phyloP scores from a whole-genome alignment of 2,329 filamentous ascomycete species.

The Fusarium algeriense region DNA sequence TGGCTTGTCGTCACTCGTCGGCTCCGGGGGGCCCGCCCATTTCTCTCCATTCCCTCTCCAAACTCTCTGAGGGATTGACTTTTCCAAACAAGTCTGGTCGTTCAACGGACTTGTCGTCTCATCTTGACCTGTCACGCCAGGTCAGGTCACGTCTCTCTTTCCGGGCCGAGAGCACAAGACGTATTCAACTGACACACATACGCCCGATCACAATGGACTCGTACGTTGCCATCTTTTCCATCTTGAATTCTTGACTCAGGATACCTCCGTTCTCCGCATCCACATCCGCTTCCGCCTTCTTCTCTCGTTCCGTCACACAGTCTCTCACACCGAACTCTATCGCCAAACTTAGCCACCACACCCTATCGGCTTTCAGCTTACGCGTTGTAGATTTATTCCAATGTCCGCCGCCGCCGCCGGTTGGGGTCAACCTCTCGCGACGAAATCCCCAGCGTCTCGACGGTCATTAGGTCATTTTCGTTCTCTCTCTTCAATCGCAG shows the following conservation, averaged over 20 bases:
- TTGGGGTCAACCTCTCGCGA: conserved; percentile 61
- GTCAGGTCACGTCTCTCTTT: conserved; percentile 46
- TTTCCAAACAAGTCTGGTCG: conserved; percentile 13
- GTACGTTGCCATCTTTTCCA: conserved; percentile 43
- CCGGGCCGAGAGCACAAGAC: conserved; percentile 44
- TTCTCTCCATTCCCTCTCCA: conserved; percentile 33
- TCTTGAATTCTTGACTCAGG: conserved; percentile 35
- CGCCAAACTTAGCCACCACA: conserved; percentile 18
- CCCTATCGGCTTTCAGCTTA: conserved; percentile 25
- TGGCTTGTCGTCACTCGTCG: conserved; percentile 32
- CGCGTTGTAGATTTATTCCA: conserved; percentile 60
- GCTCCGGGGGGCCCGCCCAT: conserved; percentile 34
- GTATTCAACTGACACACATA: conserved; percentile 42
- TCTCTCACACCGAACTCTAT: conserved; percentile 26
- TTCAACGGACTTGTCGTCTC: conserved; percentile 23
- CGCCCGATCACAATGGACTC: conserved; percentile 48
- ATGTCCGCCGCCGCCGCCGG: conserved; percentile 60
- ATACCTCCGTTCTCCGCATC: conserved; percentile 19
- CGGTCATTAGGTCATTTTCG: conserved; percentile 63
- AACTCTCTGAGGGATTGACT: conserved; percentile 14
- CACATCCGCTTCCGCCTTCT: conserved; percentile 4
- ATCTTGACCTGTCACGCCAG: conserved; percentile 34
- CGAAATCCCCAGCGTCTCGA: conserved; percentile 44
- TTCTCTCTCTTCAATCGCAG: conserved; percentile 66
- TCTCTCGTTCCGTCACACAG: conserved; percentile 14